Evolutionary conservation across 2,329 filamentous ascomycete genomes (phyloP), one percentile per base, ranked within the genome.

Genomic region (Penicillium fuscoglaucum): DNA sequence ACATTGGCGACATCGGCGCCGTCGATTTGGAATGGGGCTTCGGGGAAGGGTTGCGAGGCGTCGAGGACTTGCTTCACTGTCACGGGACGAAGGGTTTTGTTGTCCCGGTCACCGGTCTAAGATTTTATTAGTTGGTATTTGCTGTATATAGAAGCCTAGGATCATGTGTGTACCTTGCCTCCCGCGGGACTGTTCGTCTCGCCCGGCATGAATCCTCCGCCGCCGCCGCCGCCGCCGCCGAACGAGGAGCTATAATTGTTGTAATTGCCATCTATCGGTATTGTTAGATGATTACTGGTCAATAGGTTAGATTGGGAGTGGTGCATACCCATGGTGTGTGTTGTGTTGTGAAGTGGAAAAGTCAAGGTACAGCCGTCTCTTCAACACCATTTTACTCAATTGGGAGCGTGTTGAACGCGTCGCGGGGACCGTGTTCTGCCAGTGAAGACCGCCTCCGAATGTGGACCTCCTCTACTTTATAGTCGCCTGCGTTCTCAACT

Each of bases 1-100:
- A 96, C 80, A 79, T 93, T 84, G 43, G 87, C 88, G 61, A 93
- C 81, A 63, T 89, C 84, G 47, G 82, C 78, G 64, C 87, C 88
- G 78, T 98, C 95, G 69, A 98, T 90, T 63, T 87, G 87, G 83
- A 96, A 95, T 37, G 91, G 88, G 56, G 87, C 86, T 59, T 88
- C 85, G 2, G 87, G 86, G 73, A 90, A 88, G 40, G 87, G 84
- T 76, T 91, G 88, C 63, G 89, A 83, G 63, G 91, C 90, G 63
- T 96, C 91, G 71, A 93, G 81, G 58, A 97, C 84, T 78, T 99
- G 95, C 77, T 97, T 97, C 78, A 98, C 91, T 12, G 95, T 99
- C 47, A 97, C 90, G 1, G 95, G 93, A 45, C 95, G 90, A 52
- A 99, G 84, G 21, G 91, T 93, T 52, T 67, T 67, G 69, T 97